These are phyloP conservation scores for Aphanocladium album DNA, from an alignment of 2,329 filamentous ascomycete genomes.

Conservation along the genomic window DNA sequence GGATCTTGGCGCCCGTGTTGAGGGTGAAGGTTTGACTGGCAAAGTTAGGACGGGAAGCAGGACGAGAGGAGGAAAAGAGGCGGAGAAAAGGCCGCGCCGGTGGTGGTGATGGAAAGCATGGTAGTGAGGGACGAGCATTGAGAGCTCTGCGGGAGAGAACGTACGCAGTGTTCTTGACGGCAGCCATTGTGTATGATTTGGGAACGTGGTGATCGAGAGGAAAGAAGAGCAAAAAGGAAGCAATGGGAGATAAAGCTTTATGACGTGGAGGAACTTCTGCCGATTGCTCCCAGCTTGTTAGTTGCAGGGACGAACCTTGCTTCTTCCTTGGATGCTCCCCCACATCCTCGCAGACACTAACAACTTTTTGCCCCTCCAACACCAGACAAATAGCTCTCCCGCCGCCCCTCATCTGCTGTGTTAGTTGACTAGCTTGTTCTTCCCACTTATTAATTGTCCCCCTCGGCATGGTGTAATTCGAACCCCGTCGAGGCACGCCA, in stretches of 20 bases:
- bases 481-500: not conserved
- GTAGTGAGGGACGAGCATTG: slow-evolving; percentile 10
- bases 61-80: not conserved
- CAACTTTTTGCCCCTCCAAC: not conserved
- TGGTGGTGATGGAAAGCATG: not conserved
- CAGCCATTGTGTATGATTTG: slow-evolving; percentile 21
- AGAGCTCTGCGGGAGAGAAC: not conserved
- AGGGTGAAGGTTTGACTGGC: slow-evolving; percentile 52
- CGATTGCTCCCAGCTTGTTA: not conserved
- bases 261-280: not conserved
- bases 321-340: not conserved
- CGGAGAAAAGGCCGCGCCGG: not conserved
- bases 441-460: not conserved
- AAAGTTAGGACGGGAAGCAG: not conserved
- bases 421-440: too few relatives aligned
- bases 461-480: not conserved
- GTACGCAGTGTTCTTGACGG: slow-evolving; percentile 23
- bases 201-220: not conserved
- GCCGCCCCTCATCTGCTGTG: not conserved
- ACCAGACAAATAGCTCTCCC: not conserved
- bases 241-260: not conserved
- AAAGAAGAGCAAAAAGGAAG: not conserved
- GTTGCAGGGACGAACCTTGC: not conserved
- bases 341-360: not conserved
- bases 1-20: slow-evolving; percentile 74